Evolutionary conservation across 352 stramenopile genomes (phyloP), one percentile per base, ranked within the genome.

Genomic region (Phytopythium sindhum): DNA sequence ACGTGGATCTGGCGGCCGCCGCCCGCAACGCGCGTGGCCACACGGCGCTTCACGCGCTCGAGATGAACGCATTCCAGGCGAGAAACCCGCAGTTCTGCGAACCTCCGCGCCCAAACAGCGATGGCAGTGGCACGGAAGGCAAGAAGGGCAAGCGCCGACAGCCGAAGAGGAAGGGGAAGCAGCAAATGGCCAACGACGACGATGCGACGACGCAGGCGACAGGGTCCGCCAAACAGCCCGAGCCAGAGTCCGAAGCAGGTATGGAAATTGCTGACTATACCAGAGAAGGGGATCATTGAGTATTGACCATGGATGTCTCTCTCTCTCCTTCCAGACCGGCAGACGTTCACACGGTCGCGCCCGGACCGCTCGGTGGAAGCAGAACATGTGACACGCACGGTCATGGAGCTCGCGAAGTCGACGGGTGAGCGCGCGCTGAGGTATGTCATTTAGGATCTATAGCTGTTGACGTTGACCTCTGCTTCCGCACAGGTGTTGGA

Each of bases 31-130:
- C 67, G 1, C 45, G 56, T 2, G 77, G 78, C 10, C 65, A 83
- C 39, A 74, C 76, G 33, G 55, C 61, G 19, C 48, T 91, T 31
- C 66, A 71, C n/a, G 60, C 80, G 24, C 47, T 91, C 19, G 80
- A 89, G 56, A 63, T 74, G 41, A 90, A 90, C 52, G 67, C 79
- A 23, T 88, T 89, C 61, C 66, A 84, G 15, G 77, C 66, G 10
- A 74, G 80, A 23, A 81, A 72, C 28, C 70, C 84, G 47, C 65
- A 69, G 24, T 72, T 75, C 33, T 81, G 71, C 21, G 67, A 77
- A 15, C 67, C 78, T 8, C 72, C 73, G 15, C 42, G 72, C n/a
- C 33, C 57, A 15, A 64, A 61, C 15, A 56, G 57, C 14, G 10
- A 12, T 11, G 47, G 45, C 35, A 24, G 57, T 21, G 35, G 39